Evolutionary conservation across 2,329 filamentous ascomycete genomes (phyloP), one percentile per base, ranked within the genome.

Genomic region (Ascochyta rabiei): DNA sequence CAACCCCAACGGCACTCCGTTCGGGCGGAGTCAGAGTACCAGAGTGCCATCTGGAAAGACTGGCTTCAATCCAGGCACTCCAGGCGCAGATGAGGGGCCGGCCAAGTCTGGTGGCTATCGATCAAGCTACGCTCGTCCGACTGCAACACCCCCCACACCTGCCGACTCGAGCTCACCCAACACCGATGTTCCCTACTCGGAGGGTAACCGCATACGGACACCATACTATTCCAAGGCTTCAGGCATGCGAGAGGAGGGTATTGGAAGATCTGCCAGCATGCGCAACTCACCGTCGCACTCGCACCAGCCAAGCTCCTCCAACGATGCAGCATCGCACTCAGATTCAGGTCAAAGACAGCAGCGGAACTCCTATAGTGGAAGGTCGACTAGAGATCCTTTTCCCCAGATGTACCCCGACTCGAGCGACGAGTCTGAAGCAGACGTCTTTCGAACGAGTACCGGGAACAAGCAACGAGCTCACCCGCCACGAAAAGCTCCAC

Each of bases 51-150:
- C 79, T 62, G 81, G 77, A 61, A 84, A 78, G 67, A 75, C 77
- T 39, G 84, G 83, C 4, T 87, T 86, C 64, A 82, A 85, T 50
- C 84, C 85, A 18, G 79, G 79, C n/a, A 79, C 78, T 6, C 78
- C 83, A 28, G 83, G 81, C n/a, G 82, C 79, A 31, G 84, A 87
- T 64, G 84, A 87, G 62, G 79, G 82, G 31, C 82, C 82, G 68
- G 84, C 84, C 19, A 79, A 79, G 53, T 81, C 80, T 12, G 52
- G 52, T 33, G 80, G 81, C 2, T 79, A 82, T n/a, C 68, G 72
- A 37, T 64, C 67, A 9, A 69, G 67, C 56, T 71, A 72, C 42
- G 61, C 70, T 31, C 70, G 72, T 24, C 49, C 76, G 69, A 57
- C 61, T 61, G 64, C 66, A n/a, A 67, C 70, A 56, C 70, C 73